Percentiles rank a stretch among this genome's conserved stretches.
phyloP scores from a whole-genome alignment of 495 filamentous ascomycete genomes.

The Tuber aestivum region DNA sequence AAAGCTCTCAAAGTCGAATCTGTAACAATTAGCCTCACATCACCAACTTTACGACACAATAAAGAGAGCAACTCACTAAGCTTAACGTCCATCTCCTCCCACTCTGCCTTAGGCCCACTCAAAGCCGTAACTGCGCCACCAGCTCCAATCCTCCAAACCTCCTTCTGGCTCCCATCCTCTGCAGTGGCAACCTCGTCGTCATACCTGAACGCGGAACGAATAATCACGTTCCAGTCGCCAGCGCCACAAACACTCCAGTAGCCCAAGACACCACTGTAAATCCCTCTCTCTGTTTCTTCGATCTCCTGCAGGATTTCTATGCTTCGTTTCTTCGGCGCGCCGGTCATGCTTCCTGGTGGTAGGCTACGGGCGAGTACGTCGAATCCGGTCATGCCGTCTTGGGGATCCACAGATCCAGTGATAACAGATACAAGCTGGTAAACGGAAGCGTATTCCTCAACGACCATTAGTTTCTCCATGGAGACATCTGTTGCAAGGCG shows the following conservation, averaged over 20 bases:
- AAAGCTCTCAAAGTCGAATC: background rate
- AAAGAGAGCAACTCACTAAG: slow-evolving; percentile 41
- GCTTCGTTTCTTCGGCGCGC: slow-evolving; percentile 82
- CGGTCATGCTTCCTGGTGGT: slow-evolving; percentile 91
- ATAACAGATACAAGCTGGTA: slow-evolving; percentile 88
- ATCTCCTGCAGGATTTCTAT: slow-evolving; percentile 71
- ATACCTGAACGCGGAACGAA: slow-evolving; percentile 68
- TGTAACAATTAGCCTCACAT: background rate
- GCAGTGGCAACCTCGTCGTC: slow-evolving; percentile 48
- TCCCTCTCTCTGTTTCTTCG: slow-evolving; percentile 61
- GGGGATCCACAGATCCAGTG: slow-evolving; percentile 57
- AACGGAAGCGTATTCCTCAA: slow-evolving; percentile 85
- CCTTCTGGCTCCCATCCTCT: slow-evolving; percentile 33
- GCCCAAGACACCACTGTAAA: slow-evolving; percentile 85
- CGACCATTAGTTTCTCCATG: slow-evolving; percentile 63
- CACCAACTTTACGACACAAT: background rate
- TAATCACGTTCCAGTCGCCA: slow-evolving; percentile 83
- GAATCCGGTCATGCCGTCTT: slow-evolving; percentile 50
- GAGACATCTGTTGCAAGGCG: slow-evolving; percentile 64
- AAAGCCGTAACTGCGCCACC: slow-evolving; percentile 81
- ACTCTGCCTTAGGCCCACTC: slow-evolving; percentile 70
- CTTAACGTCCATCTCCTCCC: slow-evolving; percentile 87
- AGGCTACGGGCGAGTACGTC: slow-evolving; percentile 71
- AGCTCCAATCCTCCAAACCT: slow-evolving; percentile 77
- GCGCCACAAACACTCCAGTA: slow-evolving; percentile 80